phyloP scores from a whole-genome alignment of 139 green algal species.

The Penium margaritaceum region DNA sequence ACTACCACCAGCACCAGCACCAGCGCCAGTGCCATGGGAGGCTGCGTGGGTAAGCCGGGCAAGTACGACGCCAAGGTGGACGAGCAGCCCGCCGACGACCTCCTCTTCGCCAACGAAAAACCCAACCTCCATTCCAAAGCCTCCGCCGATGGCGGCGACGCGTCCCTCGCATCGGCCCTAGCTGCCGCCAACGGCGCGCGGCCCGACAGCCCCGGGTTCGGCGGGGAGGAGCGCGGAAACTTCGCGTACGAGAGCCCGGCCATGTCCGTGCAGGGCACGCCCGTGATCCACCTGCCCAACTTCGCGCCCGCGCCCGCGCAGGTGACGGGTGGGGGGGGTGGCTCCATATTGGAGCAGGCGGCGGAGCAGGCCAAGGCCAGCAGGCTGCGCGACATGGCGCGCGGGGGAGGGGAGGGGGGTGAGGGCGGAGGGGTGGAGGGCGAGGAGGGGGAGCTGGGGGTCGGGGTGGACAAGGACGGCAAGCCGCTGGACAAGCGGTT shows the following conservation, averaged over 20 bases:
- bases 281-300: conserved; percentile 3
- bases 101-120: too few species aligned
- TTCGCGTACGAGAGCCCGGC: neutral
- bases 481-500: conserved; percentile 31
- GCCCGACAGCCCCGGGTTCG: too few species aligned
- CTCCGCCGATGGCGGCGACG: too few species aligned
- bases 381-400: neutral
- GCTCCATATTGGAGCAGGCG: conserved; percentile 1
- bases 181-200: too few species aligned
- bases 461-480: conserved; percentile 3
- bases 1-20: too few species aligned
- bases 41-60: too few species aligned
- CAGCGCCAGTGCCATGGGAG: too few species aligned
- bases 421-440: neutral
- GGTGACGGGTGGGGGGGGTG: neutral
- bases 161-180: too few species aligned
- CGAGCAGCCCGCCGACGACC: too few species aligned
- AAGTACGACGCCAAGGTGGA: too few species aligned
- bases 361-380: neutral
- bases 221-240: neutral
- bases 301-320: conserved; percentile 2
- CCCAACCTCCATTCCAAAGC: too few species aligned
- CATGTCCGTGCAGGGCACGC: neutral
- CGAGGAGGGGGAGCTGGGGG: neutral
- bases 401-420: neutral